Percentiles rank a stretch among this genome's conserved stretches.
Evolutionary conservation across 2,329 filamentous ascomycete genomes (phyloP).

Genomic region (Monosporascus sp.): DNA sequence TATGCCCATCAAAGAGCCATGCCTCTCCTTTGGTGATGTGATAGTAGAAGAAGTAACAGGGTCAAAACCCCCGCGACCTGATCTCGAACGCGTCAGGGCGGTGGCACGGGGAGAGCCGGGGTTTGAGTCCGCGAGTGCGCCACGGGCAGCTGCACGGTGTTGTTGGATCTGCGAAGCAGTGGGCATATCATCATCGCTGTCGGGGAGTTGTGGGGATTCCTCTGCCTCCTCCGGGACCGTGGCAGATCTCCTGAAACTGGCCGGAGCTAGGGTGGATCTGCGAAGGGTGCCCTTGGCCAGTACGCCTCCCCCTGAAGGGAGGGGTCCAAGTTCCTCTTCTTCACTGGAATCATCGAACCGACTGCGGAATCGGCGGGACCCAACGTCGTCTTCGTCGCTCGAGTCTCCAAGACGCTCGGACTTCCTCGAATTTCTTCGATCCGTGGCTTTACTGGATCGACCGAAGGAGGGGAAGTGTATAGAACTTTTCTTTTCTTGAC

Average conservation of each 20-base stretch:
- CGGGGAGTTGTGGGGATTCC: slow-evolving; percentile 54
- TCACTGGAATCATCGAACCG: slow-evolving; percentile 72
- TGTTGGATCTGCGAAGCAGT: slow-evolving; percentile 21
- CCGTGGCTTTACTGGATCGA: slow-evolving; percentile 30
- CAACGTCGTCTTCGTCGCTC: slow-evolving; percentile 53
- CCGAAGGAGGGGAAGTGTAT: slow-evolving; percentile 40
- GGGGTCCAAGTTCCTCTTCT: slow-evolving; percentile 43
- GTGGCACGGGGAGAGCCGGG: slow-evolving; percentile 24
- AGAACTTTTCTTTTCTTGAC: slow-evolving; percentile 29
- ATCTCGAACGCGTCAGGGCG: slow-evolving; percentile 20
- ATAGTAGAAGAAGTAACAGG: slow-evolving; percentile 17
- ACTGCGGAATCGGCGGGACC: slow-evolving; percentile 39
- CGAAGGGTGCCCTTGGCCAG: slow-evolving; percentile 27
- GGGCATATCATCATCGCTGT: slow-evolving; percentile 45
- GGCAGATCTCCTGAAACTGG: slow-evolving; percentile 55
- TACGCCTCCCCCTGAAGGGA: slow-evolving; percentile 22
- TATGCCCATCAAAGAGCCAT: slow-evolving; percentile 50
- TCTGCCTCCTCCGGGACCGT: slow-evolving; percentile 44
- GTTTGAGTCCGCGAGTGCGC: slow-evolving; percentile 11
- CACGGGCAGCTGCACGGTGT: slow-evolving; percentile 13
- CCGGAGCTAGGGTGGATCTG: slow-evolving; percentile 24
- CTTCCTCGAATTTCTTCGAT: slow-evolving; percentile 17
- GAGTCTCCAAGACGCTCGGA: slow-evolving; percentile 56
- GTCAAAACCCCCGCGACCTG: slow-evolving; percentile 19
- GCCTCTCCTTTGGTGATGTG: slow-evolving; percentile 27